Evolutionary conservation across 2,329 filamentous ascomycete genomes (phyloP).

Genomic region (Fusarium sp.): DNA sequence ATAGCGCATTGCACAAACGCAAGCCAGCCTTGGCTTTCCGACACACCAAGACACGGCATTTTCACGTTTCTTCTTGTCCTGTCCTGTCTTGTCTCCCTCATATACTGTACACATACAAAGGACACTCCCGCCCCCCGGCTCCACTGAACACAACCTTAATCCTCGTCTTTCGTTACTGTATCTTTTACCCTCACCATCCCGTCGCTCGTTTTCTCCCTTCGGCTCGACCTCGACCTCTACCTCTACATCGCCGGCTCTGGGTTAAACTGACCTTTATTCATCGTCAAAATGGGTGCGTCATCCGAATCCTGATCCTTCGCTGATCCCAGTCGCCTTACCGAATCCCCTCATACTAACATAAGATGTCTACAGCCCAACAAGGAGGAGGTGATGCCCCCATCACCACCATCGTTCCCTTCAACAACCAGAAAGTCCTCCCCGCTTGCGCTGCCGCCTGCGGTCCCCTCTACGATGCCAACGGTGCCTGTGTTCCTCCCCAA

Average conservation of each 20-base stretch:
- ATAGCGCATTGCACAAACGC: constrained; percentile 35
- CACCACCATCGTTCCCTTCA: constrained; percentile 68
- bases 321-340: constrained; percentile 5
- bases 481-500: constrained; percentile 73
- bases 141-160: constrained; percentile 28
- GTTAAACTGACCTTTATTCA: not conserved
- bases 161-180: constrained; percentile 20
- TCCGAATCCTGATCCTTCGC: no score
- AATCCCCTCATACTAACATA: constrained; percentile 32
- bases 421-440: constrained; percentile 61
- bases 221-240: not conserved
- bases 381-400: constrained; percentile 30
- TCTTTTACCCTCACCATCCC: not conserved
- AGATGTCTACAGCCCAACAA: constrained; percentile 17
- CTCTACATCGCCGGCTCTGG: not conserved
- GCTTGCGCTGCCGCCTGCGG: constrained; percentile 70
- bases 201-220: constrained; percentile 22
- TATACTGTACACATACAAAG: constrained; percentile 10
- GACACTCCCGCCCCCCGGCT: constrained; percentile 21
- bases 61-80: not conserved
- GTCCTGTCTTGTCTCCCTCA: constrained; percentile 14
- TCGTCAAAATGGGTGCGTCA: constrained; percentile 53
- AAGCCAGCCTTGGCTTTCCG: constrained; percentile 37
- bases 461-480: constrained; percentile 75
- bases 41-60: not conserved